Percentiles rank a stretch among this genome's conserved stretches.
These are phyloP conservation scores for Fonsecaea pedrosoi DNA, from an alignment of 2,329 filamentous ascomycete species.

Conservation along the genomic window DNA sequence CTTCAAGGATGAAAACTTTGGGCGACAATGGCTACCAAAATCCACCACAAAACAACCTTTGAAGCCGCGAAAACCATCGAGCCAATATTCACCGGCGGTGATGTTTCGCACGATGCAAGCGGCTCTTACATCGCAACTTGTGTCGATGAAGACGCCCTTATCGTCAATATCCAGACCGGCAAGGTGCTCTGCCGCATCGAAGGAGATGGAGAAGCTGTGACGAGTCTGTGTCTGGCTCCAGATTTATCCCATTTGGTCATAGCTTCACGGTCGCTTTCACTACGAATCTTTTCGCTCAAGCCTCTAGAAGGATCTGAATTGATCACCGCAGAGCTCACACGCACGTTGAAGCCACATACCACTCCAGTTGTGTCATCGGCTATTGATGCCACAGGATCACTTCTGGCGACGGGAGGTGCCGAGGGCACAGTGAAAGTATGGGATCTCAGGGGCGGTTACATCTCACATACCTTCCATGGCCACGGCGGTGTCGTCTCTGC, in stretches of 20 bases:
- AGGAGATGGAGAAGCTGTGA: constrained; percentile 71
- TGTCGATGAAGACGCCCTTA: constrained; percentile 86
- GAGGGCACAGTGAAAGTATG: constrained; percentile 96
- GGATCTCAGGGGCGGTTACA: constrained; percentile 86
- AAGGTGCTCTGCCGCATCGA: constrained; percentile 84
- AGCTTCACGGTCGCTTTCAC: constrained; percentile 93
- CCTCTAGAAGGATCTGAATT: constrained; percentile 62
- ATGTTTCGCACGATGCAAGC: constrained; percentile 79
- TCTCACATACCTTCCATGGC: constrained; percentile 93
- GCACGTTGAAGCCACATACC: constrained; percentile 86
- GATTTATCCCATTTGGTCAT: constrained; percentile 85
- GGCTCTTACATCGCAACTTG: constrained; percentile 85
- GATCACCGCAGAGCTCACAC: constrained; percentile 71
- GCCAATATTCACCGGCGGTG: constrained; percentile 92
- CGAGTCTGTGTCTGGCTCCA: constrained; percentile 71
- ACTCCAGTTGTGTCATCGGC: constrained; percentile 88
- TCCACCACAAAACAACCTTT: constrained; percentile 75
- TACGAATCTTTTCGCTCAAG: constrained; percentile 84
- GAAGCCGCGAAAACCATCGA: constrained; percentile 81
- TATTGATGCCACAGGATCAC: constrained; percentile 83
- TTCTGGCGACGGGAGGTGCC: constrained; percentile 89
- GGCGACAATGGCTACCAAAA: constrained; percentile 59
- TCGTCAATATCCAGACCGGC: constrained; percentile 84
- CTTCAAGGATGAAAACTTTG: not conserved
- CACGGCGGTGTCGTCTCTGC: constrained; percentile 91